These are phyloP conservation scores for Yueomyces sp. DNA, from an alignment of 1,139 yeast genomes.

Conservation along the genomic window DNA sequence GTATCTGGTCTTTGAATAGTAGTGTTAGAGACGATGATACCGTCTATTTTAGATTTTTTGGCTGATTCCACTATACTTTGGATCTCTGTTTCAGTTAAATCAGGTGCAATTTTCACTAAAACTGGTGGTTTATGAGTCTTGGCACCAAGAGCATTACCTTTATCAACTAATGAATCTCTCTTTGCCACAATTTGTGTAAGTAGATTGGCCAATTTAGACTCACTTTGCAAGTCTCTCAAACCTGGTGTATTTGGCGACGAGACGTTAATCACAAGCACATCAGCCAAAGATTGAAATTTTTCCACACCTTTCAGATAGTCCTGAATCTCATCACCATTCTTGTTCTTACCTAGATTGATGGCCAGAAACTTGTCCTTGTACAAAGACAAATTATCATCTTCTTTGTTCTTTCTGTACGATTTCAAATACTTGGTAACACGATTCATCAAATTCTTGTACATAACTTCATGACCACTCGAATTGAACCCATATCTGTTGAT, in stretches of 20 bases:
- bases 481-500: conserved; percentile 93
- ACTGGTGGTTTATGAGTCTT: conserved; percentile 45
- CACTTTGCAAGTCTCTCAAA: conserved; percentile 72
- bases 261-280: conserved; percentile 81
- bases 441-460: conserved; percentile 48
- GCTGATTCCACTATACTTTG: conserved; percentile 77
- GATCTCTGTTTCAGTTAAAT: conserved; percentile 69
- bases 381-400: conserved; percentile 39
- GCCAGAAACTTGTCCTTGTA: conserved; percentile 58
- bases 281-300: conserved; percentile 73
- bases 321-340: conserved; percentile 75
- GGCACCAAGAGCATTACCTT: conserved; percentile 22
- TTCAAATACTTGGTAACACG: conserved; percentile 37
- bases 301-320: conserved; percentile 82
- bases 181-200: conserved; percentile 52
- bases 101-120: conserved; percentile 88
- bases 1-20: conserved; percentile 66
- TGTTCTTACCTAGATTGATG: conserved; percentile 83
- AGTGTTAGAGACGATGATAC: conserved; percentile 85
- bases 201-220: conserved; percentile 54
- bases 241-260: conserved; percentile 97
- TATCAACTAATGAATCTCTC: conserved; percentile 37
- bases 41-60: conserved; percentile 67
- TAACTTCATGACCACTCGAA: conserved; percentile 74
- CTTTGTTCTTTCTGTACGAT: conserved; percentile 14